These are phyloP conservation scores for Dactylorhiza incarnata DNA, from an alignment of 106 monocot genomes.

Conservation along the genomic window DNA sequence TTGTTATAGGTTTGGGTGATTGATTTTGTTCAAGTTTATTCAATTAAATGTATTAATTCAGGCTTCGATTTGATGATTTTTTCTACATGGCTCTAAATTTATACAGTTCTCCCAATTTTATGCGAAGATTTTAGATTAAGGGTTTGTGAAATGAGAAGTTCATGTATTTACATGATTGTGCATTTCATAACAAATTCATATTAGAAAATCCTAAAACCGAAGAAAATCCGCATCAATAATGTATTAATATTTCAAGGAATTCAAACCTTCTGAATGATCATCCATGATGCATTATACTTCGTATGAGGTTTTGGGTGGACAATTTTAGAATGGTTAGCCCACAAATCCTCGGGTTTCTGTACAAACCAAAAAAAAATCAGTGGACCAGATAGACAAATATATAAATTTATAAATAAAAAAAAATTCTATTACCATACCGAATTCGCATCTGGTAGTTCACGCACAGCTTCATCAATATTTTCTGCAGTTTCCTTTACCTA, in stretches of 20 bases:
- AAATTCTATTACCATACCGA: slow-evolving; percentile 34
- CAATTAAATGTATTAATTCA: no score
- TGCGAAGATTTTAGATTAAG: no score
- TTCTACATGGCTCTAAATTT: no score
- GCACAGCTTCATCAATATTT: slow-evolving; percentile 87
- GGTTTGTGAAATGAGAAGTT: no score
- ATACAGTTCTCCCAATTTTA: no score
- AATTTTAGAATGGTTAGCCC: slow-evolving; percentile 76
- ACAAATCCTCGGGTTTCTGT: slow-evolving; percentile 93
- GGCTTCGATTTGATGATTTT: no score
- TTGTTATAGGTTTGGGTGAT: no score
- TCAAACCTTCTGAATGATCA: slow-evolving; percentile 70
- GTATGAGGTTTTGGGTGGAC: slow-evolving; percentile 88
- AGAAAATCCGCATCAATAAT: no score
- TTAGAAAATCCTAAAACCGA: no score
- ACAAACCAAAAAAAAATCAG: slow-evolving; percentile 8
- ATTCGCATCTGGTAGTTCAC: slow-evolving; percentile 96
- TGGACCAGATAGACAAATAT: slow-evolving; percentile 5
- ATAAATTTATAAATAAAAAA: neutral
- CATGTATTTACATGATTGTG: no score
- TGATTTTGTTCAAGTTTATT: no score
- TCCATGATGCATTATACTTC: slow-evolving; percentile 77
- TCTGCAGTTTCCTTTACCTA: slow-evolving; percentile 98
- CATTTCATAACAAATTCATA: no score
- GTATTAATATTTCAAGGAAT: neutral